phyloP scores from a whole-genome alignment of 805 yeast species.

The Pichia paraexigua region DNA sequence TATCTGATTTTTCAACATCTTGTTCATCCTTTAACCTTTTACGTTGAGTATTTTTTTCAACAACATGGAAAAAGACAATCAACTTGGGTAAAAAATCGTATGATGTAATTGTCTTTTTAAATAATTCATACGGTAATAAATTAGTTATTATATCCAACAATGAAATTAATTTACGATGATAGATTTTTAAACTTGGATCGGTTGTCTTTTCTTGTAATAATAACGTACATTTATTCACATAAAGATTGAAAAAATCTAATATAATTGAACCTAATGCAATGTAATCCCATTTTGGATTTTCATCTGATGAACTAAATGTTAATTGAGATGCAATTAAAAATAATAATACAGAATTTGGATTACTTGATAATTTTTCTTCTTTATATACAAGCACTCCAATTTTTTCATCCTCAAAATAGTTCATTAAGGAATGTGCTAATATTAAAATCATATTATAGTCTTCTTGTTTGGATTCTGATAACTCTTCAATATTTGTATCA shows the following conservation, averaged over 20 bases:
- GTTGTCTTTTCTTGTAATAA: constrained; percentile 3
- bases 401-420: constrained; percentile 4
- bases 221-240: constrained; percentile 10
- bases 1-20: neutral
- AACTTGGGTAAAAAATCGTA: constrained; percentile 32
- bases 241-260: constrained; percentile 23
- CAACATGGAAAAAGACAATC: constrained; percentile 30
- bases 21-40: constrained; percentile 25
- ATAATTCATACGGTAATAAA: constrained; percentile 33
- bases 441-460: neutral
- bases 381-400: constrained; percentile 1
- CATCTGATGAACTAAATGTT: neutral
- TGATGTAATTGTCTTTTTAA: constrained; percentile 34
- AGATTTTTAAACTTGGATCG: constrained; percentile 1
- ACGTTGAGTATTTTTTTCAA: constrained; percentile 35
- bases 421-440: neutral
- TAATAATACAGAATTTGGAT: neutral
- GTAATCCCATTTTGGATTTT: neutral
- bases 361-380: neutral
- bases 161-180: constrained; percentile 17
- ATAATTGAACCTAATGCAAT: constrained; percentile 3
- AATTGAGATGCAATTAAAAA: constrained; percentile 4
- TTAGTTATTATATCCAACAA: constrained; percentile 36
- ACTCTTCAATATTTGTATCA: neutral
- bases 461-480: neutral